Percentiles rank a stretch among this genome's conserved stretches.
Evolutionary conservation across 83 land plant species (phyloP).

Genomic region (Diphasiastrum complanatum): DNA sequence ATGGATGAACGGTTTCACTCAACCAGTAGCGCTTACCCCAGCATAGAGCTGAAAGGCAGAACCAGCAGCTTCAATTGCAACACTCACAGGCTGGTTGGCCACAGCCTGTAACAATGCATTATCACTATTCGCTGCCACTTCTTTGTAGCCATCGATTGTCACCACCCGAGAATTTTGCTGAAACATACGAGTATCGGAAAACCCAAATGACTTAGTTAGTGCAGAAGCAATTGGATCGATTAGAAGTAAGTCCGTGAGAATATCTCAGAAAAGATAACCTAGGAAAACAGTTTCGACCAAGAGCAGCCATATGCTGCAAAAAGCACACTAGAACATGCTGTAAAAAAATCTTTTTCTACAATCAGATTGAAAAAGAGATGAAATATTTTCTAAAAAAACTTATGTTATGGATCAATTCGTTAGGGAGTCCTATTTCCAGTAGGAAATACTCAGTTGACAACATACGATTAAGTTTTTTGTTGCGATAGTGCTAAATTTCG

Average conservation of each 20-base stretch:
- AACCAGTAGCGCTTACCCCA: too few species aligned
- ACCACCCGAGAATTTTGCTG: constrained; percentile 38
- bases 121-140: constrained; percentile 43
- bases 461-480: background rate
- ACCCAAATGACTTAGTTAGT: background rate
- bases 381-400: too few species aligned
- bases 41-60: constrained; percentile 41
- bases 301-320: too few species aligned
- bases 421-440: too few species aligned
- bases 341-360: too few species aligned
- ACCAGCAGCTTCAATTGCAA: constrained; percentile 52
- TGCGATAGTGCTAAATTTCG: background rate
- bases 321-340: too few species aligned
- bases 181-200: background rate
- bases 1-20: too few species aligned
- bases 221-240: background rate
- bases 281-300: too few species aligned
- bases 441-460: background rate
- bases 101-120: constrained; percentile 41
- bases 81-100: constrained; percentile 55
- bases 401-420: too few species aligned
- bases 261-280: too few species aligned
- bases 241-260: background rate
- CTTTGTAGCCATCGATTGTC: constrained; percentile 38
- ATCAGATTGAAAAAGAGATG: too few species aligned